Base-by-base conservation (phyloP, 495 filamentous ascomycete genomes). In the Astrocystis sublimbata region DNA sequence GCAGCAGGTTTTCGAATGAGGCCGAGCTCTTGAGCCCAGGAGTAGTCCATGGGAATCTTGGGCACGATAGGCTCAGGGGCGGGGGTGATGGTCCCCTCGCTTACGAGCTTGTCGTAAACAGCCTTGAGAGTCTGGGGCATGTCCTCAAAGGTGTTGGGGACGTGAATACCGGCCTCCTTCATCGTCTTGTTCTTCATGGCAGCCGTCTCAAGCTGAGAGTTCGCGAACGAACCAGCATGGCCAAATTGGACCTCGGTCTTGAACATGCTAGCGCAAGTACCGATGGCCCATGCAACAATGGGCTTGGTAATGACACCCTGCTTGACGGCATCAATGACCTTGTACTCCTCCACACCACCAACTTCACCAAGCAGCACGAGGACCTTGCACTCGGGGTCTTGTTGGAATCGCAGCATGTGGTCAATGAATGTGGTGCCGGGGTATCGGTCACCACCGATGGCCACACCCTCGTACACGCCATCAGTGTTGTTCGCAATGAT, bases 191-290 rank as follows among this genome's bases (percentile, higher is more conserved):
- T 98, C 91, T 98, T 98, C 75, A 84, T 81, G 51, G 89, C 89
- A 50, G 94, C 94, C 45, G 96, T 98, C 85, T 98, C 94, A 66
- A 98, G 91, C 78, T 97, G 88, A 46, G 96, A 98, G 85, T 98
- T 98, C 83, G 94, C 94, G 64, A 97, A 97, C 9, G 94, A 92
- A 78, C 94, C 94, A 68, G 94, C 94, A 82, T 98, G 94, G 71
- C 94, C 94, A 81, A 98, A 98, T 78, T 98, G 94, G 33, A 98
- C 94, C 85, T 98, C 94, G 15, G 94, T 98, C 89, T 97, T 97
- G 83, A 98, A 96, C 94, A 98, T 91, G 85, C 91, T 92, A 41
- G 94, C 93, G 78, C 96, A 97, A 72, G 94, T 98, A 81, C 94
- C 94, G 68, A 98, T 98, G 67, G 94, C 94, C 94, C 94, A 98